Percentiles rank a stretch among this genome's conserved stretches.
Conservation (phyloP, 495 filamentous ascomycete genomes). For the Talaromyces thailandensis region DNA sequence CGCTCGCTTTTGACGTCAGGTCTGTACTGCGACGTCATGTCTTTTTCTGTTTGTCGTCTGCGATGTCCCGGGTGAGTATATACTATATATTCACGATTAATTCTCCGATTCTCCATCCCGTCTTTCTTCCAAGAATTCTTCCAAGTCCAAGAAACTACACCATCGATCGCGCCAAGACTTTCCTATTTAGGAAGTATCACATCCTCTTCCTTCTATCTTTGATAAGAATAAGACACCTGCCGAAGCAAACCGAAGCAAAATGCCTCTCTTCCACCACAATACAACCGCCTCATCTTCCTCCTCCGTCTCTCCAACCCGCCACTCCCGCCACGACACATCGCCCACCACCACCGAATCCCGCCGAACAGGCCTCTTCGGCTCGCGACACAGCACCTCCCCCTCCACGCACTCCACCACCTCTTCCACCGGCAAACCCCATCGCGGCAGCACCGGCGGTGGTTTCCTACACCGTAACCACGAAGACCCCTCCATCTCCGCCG, state of each 20-base stretch:
- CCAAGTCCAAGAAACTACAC: neutral
- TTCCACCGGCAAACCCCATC: slow-evolving; percentile 17
- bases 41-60: neutral
- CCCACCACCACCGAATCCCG: slow-evolving; percentile 9
- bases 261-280: slow-evolving; percentile 23
- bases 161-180: neutral
- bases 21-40: slow-evolving; percentile 4
- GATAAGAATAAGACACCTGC: no score
- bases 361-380: slow-evolving; percentile 7
- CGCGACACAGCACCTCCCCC: slow-evolving; percentile 9
- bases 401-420: slow-evolving; percentile 9
- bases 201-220: neutral
- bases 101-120: neutral
- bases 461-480: slow-evolving; percentile 38
- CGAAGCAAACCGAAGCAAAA: slow-evolving; percentile 1
- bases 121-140: neutral
- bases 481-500: slow-evolving; percentile 49
- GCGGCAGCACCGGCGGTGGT: slow-evolving; percentile 4
- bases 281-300: neutral
- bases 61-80: neutral
- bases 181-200: neutral
- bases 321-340: slow-evolving; percentile 11
- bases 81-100: neutral
- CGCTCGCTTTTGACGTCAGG: slow-evolving; percentile 2
- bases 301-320: slow-evolving; percentile 11